Evolutionary conservation across 805 yeast species (phyloP).

Genomic region (Myxozyma udenii): DNA sequence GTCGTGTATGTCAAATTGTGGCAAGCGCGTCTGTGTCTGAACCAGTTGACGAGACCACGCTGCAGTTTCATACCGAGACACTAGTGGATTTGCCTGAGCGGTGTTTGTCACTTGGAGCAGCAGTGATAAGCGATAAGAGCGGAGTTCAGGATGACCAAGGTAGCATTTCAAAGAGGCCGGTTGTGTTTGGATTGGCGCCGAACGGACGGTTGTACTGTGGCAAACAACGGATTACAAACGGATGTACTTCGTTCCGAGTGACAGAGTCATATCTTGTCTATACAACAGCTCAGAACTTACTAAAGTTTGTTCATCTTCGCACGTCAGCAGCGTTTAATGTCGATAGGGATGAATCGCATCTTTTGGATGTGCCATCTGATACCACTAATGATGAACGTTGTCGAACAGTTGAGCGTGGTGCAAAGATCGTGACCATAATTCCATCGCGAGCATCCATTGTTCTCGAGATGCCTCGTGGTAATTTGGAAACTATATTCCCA

Average conservation of each 20-base stretch:
- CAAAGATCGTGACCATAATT: constrained; percentile 72
- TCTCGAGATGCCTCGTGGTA: constrained; percentile 94
- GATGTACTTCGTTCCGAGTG: constrained; percentile 76
- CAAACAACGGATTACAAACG: constrained; percentile 56
- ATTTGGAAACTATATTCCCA: constrained; percentile 89
- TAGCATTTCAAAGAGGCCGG: constrained; percentile 43
- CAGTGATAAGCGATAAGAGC: neutral
- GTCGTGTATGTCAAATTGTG: constrained; percentile 11
- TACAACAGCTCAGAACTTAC: constrained; percentile 82
- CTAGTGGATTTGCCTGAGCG: constrained; percentile 20
- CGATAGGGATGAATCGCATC: constrained; percentile 21
- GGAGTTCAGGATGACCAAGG: neutral
- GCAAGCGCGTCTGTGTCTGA: neutral
- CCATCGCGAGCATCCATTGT: constrained; percentile 81
- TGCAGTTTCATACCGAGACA: neutral
- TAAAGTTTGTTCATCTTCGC: constrained; percentile 74
- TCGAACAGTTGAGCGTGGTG: constrained; percentile 88
- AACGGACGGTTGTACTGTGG: constrained; percentile 73
- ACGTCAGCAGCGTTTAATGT: neutral
- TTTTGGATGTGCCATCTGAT: constrained; percentile 39
- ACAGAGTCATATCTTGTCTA: constrained; percentile 71
- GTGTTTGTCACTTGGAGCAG: constrained; percentile 16
- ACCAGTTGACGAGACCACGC: neutral
- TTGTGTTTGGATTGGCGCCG: constrained; percentile 70
- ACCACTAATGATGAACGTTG: constrained; percentile 66